Evolutionary conservation across 768 basidiomycete species (phyloP).

Genomic region (Fistulinella prunicolor): DNA sequence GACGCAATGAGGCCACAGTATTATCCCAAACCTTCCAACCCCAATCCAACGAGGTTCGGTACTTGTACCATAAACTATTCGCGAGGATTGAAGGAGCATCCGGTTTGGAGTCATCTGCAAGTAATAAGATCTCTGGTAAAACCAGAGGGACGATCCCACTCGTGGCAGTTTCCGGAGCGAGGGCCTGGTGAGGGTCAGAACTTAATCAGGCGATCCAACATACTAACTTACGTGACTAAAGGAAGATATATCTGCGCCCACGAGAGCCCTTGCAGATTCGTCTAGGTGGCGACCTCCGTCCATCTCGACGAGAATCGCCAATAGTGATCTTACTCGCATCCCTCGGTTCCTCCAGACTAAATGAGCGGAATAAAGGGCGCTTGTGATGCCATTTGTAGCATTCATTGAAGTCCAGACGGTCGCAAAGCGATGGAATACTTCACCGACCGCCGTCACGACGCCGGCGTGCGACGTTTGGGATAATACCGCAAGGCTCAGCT

Average conservation of each 20-base stretch:
- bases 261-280: slow-evolving; percentile 52
- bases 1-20: slow-evolving; percentile 68
- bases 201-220: background rate
- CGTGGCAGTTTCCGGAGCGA: slow-evolving; percentile 37
- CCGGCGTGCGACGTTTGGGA: slow-evolving; percentile 50
- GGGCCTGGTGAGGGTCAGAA: slow-evolving; percentile 30
- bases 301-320: slow-evolving; percentile 63
- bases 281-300: slow-evolving; percentile 60
- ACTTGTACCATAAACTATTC: slow-evolving; percentile 79
- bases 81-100: slow-evolving; percentile 71
- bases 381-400: slow-evolving; percentile 50
- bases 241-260: slow-evolving; percentile 55
- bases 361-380: slow-evolving; percentile 60
- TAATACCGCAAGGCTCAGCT: slow-evolving; percentile 56
- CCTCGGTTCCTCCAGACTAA: slow-evolving; percentile 63
- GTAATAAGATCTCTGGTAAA: slow-evolving; percentile 62
- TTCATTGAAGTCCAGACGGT: slow-evolving; percentile 81
- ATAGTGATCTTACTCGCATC: slow-evolving; percentile 58
- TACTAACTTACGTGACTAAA: slow-evolving; percentile 54
- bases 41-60: slow-evolving; percentile 70
- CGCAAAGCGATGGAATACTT: slow-evolving; percentile 66
- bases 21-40: slow-evolving; percentile 86
- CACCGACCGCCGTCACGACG: slow-evolving; percentile 59
- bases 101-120: slow-evolving; percentile 55
- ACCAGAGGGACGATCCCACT: slow-evolving; percentile 35